phyloP scores from a whole-genome alignment of 1,139 yeast genomes.

The Oligophagozyma castellii region DNA sequence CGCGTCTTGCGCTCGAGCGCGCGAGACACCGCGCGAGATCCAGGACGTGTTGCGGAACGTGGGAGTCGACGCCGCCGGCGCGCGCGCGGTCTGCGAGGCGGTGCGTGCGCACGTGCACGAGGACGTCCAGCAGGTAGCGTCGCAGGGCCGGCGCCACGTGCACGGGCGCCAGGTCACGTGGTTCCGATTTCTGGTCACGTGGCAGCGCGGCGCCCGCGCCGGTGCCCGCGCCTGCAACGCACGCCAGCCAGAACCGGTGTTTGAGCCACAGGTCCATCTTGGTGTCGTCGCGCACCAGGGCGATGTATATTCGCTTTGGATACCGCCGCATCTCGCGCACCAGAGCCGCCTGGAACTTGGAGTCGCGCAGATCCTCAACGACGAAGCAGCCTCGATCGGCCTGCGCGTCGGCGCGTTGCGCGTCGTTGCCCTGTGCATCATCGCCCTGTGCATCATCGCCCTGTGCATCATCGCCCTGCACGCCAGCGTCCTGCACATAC shows the following conservation, averaged over 20 bases:
- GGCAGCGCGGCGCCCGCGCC: not conserved
- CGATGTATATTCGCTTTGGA: conserved; percentile 2
- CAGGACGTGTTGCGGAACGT: conserved; percentile 15
- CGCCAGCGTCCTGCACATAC: not conserved
- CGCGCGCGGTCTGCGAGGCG: conserved; percentile 18
- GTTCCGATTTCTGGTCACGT: conserved; percentile 1
- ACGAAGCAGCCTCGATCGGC: too few relatives aligned
- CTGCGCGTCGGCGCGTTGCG: too few relatives aligned
- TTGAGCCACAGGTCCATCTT: not conserved
- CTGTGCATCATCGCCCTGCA: not conserved
- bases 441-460: too few relatives aligned
- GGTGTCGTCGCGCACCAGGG: not conserved
- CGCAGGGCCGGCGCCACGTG: conserved; percentile 14
- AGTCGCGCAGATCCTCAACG: conserved; percentile 7
- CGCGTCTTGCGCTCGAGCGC: conserved; percentile 7
- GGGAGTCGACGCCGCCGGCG: conserved; percentile 22
- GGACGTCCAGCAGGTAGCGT: conserved; percentile 23
- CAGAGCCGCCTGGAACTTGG: too few relatives aligned
- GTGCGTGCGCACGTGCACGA: conserved; percentile 23
- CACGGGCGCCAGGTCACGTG: conserved; percentile 7
- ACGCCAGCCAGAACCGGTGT: not conserved
- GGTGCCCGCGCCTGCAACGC: not conserved
- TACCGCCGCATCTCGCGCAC: not conserved
- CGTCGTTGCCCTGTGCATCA: too few relatives aligned
- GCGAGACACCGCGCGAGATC: conserved; percentile 13